These are phyloP conservation scores for Triticum timopheevii DNA, from an alignment of 176 grass and related monocot genomes.

Conservation along the genomic window DNA sequence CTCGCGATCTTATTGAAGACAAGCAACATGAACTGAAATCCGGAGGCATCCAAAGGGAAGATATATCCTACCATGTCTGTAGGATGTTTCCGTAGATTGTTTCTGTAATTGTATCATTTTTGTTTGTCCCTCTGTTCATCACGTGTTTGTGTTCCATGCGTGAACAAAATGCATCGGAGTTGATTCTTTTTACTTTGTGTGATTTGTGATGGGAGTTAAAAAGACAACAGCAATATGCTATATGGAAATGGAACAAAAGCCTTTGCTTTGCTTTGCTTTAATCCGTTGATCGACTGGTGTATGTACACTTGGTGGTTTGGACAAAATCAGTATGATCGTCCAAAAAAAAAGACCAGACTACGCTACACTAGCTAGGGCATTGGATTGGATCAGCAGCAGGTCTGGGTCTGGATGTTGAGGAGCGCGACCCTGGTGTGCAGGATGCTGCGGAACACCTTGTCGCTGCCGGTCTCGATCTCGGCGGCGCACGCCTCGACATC, in stretches of 20 bases:
- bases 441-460: slow-evolving; percentile 51
- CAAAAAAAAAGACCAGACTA: not conserved
- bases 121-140: too few relatives aligned
- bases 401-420: slow-evolving; percentile 52
- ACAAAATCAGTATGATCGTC: not conserved
- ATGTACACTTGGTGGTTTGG: slow-evolving; percentile 35
- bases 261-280: not conserved
- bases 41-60: too few relatives aligned
- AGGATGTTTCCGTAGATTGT: too few relatives aligned
- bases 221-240: not conserved
- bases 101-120: too few relatives aligned
- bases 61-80: too few relatives aligned
- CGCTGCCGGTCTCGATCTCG: slow-evolving; percentile 37
- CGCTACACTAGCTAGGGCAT: not conserved
- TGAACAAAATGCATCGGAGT: too few relatives aligned
- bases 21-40: too few relatives aligned
- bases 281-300: not conserved
- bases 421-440: slow-evolving; percentile 47
- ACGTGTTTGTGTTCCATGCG: too few relatives aligned
- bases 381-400: not conserved
- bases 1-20: too few relatives aligned
- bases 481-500: slow-evolving; percentile 28
- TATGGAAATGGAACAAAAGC: not conserved
- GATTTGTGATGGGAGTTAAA: not conserved
- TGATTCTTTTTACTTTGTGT: too few relatives aligned